Evolutionary conservation across 2,329 filamentous ascomycete genomes (phyloP), one percentile per base, ranked within the genome.

Genomic region (Leptodontidium sp.): DNA sequence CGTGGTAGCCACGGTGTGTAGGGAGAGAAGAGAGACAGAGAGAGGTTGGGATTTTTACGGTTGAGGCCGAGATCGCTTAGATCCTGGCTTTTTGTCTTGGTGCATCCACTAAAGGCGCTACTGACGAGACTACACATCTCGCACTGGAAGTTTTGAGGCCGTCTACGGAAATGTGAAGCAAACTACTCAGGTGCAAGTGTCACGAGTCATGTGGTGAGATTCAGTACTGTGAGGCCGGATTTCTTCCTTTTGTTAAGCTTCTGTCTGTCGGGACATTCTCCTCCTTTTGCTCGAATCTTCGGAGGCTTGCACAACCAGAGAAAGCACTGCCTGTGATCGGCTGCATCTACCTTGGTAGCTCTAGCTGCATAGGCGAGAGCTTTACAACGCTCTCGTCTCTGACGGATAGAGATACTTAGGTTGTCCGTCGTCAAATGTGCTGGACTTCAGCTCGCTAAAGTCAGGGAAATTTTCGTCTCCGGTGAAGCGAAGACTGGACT

Each of bases 1-100:
- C 21, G 55, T 43, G 35, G 29, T 12, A 4, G 35, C 35, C 21
- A 43, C n/a, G 35, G 43, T 43, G 55, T 50, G 35, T 59, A 21
- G 35, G 17, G n/a, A 24, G 38, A 47, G 43, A 45, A 11, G 43
- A 40, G 45, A 40, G 38, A 11, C 21, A n/a, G 15, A 15, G 26
- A n/a, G 26, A 45, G 38, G 40, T 61, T 61, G 40, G 43, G 58
- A 61, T 47, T 61, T 61, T 61, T 32, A 17, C 17, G 58, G 58
- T 61, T 61, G 55, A 58, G 32, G 55, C 45, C 59, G 40, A 62
- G 26, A 6, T 50, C 59, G 59, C 59, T 62, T 62, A 62, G 26
- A 50, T 50, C 45, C 59, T n/a, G 15, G 59, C 55, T 12, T 40
- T 55, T 58, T 40, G 6, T 40, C 32, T 58, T 35, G 15, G 45